Conservation (phyloP, 2,329 filamentous ascomycete species). For the Remersonia thermophila region DNA sequence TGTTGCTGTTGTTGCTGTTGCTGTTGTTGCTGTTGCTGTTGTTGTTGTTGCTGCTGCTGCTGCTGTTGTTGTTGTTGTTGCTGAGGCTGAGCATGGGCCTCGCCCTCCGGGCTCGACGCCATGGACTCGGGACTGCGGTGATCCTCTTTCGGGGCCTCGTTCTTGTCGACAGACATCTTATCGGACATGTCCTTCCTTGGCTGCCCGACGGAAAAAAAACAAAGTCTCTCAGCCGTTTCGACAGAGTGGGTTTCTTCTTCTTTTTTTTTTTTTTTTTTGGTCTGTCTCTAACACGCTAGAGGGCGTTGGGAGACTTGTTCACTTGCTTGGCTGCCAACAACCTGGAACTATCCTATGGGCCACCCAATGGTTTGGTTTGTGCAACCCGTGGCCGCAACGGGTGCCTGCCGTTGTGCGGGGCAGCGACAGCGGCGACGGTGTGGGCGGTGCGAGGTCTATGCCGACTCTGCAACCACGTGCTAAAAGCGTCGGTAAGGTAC, state of each 20-base stretch:
- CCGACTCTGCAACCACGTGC: constrained; percentile 5
- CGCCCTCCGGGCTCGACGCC: constrained; percentile 48
- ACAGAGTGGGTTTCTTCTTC: background rate
- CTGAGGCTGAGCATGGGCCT: constrained; percentile 27
- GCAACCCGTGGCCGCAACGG: constrained; percentile 4
- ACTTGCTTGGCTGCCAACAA: background rate
- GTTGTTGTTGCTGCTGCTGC: constrained; percentile 45
- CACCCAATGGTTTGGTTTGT: constrained; percentile 3
- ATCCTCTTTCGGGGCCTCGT: constrained; percentile 43
- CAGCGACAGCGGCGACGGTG: background rate
- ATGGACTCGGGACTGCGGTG: constrained; percentile 43
- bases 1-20: constrained; percentile 21
- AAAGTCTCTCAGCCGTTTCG: background rate
- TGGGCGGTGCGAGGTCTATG: constrained; percentile 1
- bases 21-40: constrained; percentile 41
- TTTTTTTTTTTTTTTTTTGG: too few relatives aligned
- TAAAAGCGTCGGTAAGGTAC: too few relatives aligned
- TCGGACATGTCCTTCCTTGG: constrained; percentile 44
- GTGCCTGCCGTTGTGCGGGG: constrained; percentile 7
- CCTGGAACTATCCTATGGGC: constrained; percentile 3
- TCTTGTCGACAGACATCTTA: constrained; percentile 55
- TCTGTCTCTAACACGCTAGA: background rate
- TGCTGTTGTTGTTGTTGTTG: constrained; percentile 24
- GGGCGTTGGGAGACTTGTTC: background rate
- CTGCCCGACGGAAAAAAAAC: constrained; percentile 1